Evolutionary conservation across 1,284 basidiomycete genomes (phyloP).

Genomic region (Gyrodon tennesseensis): DNA sequence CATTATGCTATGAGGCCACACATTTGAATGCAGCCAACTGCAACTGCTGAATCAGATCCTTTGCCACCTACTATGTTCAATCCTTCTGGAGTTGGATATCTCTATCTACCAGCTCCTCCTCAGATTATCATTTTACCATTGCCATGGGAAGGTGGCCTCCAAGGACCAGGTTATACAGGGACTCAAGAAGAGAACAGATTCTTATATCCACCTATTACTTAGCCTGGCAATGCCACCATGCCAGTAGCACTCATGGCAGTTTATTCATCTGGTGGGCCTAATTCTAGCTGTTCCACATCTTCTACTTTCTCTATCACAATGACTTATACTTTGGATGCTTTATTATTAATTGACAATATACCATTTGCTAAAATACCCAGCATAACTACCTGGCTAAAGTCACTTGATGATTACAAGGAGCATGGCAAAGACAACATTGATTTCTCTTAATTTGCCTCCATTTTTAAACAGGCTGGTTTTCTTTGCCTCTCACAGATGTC

Average conservation of each 20-base stretch:
- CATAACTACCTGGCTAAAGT: background rate
- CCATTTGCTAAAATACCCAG: too few species aligned
- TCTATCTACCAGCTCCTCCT: background rate
- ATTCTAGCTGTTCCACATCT: background rate
- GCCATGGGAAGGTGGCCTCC: background rate
- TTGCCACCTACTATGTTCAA: background rate
- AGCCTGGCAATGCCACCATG: too few species aligned
- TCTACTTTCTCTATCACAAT: background rate
- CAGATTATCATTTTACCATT: background rate
- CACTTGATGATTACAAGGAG: background rate
- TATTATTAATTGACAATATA: too few species aligned
- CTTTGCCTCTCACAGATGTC: background rate
- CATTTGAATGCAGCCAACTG: background rate
- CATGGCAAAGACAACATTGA: background rate
- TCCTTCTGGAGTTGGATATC: background rate
- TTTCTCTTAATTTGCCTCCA: background rate
- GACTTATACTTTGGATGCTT: too few species aligned
- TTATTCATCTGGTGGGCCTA: background rate
- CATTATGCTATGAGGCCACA: background rate
- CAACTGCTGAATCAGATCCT: background rate
- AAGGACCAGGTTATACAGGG: background rate
- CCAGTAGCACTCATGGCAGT: too few species aligned
- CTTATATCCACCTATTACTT: background rate
- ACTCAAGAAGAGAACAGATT: background rate
- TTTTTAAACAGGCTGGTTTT: background rate